A percentile compares a stretch with the other conserved stretches of the same genome.
These are phyloP conservation scores for Orbilia blumenaviensis DNA, from an alignment of 2,329 filamentous ascomycete species.

Conservation along the genomic window DNA sequence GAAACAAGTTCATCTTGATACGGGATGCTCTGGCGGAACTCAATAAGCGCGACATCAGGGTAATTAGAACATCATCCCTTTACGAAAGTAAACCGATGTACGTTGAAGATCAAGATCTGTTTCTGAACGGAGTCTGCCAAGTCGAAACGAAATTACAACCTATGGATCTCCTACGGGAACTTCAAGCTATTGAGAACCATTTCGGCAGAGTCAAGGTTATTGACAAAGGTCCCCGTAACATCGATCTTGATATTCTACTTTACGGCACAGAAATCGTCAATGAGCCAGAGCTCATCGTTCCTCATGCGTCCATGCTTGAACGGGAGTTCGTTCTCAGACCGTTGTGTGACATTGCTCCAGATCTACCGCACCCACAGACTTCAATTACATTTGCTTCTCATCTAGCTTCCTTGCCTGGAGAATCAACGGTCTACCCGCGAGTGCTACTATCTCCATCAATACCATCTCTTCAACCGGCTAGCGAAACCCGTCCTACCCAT, in stretches of 20 bases:
- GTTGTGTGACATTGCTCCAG: constrained; percentile 70
- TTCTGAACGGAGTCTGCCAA: constrained; percentile 91
- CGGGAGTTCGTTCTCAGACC: constrained; percentile 93
- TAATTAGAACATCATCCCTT: constrained; percentile 82
- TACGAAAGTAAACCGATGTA: constrained; percentile 99
- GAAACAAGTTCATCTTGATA: constrained; percentile 83
- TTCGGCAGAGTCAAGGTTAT: constrained; percentile 79
- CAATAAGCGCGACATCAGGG: constrained; percentile 74
- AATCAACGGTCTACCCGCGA: constrained; percentile 63
- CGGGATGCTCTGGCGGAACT: constrained; percentile 83
- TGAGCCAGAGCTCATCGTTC: constrained; percentile 76
- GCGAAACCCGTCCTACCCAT: constrained; percentile 70
- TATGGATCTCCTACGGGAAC: constrained; percentile 76
- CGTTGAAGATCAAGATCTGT: constrained; percentile 83
- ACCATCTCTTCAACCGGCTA: constrained; percentile 68
- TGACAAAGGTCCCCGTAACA: constrained; percentile 92
- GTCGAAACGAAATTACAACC: constrained; percentile 82
- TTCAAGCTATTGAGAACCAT: constrained; percentile 82
- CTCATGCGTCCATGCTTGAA: constrained; percentile 85
- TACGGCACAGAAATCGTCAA: constrained; percentile 75
- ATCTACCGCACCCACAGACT: constrained; percentile 56
- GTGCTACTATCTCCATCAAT: constrained; percentile 67
- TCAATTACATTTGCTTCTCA: constrained; percentile 57
- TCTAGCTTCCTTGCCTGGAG: constrained; percentile 53
- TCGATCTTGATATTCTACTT: constrained; percentile 90